Evolutionary conservation across 2,329 filamentous ascomycete genomes (phyloP).

Genomic region (Scytalidium lignicola): DNA sequence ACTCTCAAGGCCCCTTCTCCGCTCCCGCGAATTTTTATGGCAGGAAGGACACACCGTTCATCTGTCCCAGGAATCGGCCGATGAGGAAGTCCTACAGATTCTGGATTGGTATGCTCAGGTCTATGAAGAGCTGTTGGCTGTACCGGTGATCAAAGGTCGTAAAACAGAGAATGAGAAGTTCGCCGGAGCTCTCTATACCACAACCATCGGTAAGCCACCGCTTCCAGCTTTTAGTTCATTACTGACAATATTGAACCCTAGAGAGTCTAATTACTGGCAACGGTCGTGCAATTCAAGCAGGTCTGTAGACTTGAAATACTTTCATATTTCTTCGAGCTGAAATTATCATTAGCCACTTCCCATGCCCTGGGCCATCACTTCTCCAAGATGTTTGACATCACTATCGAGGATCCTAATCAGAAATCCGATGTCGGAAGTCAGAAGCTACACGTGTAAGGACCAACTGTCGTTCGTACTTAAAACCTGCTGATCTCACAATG

Average conservation of each 20-base stretch:
- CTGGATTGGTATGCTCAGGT: constrained; percentile 88
- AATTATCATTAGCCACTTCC: constrained; percentile 37
- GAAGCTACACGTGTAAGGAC: too few species aligned
- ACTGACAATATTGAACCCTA: neutral
- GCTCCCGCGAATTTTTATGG: constrained; percentile 95
- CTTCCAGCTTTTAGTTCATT: neutral
- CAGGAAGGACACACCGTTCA: constrained; percentile 84
- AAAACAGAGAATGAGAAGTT: constrained; percentile 99
- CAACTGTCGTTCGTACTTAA: too few species aligned
- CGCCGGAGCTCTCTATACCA: constrained; percentile 92
- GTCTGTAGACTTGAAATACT: too few species aligned
- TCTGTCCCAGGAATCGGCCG: constrained; percentile 75
- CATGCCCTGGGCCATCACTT: constrained; percentile 94
- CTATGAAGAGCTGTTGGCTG: constrained; percentile 89
- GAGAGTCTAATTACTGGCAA: too few species aligned
- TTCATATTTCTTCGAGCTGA: too few species aligned
- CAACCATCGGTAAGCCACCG: constrained; percentile 66
- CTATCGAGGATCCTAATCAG: constrained; percentile 80
- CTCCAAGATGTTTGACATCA: constrained; percentile 98
- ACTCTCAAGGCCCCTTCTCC: constrained; percentile 17
- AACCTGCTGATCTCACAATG: too few species aligned
- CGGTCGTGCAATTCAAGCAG: too few species aligned
- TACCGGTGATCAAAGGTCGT: constrained; percentile 76
- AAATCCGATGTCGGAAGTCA: constrained; percentile 53
- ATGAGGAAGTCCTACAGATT: constrained; percentile 84